Conservation (phyloP, 805 yeast species). For the Lipomyces kockii region DNA sequence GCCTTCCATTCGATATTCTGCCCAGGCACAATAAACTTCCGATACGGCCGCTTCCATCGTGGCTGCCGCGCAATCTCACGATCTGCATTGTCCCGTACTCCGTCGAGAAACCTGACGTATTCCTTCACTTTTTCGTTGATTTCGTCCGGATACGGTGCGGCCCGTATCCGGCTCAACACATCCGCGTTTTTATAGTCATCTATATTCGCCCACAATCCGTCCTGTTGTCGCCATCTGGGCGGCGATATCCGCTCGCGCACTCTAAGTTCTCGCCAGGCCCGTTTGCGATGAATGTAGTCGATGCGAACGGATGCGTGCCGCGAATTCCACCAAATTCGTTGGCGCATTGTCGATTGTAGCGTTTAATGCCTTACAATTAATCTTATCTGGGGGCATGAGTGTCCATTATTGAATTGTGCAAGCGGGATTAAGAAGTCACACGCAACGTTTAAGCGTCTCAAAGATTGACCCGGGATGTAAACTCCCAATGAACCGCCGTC, state of each 20-base stretch:
- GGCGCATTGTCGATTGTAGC: neutral
- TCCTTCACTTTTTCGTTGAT: neutral
- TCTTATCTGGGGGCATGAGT: neutral
- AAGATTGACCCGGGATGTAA: no score
- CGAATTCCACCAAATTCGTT: neutral
- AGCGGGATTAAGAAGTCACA: neutral
- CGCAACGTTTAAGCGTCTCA: no score
- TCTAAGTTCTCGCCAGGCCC: neutral
- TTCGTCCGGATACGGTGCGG: neutral
- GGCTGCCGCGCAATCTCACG: slow-evolving; percentile 1
- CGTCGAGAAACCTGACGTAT: neutral
- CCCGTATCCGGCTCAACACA: neutral
- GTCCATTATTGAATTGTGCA: neutral
- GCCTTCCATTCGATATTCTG: neutral
- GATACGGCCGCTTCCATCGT: neutral
- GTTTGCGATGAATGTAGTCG: neutral
- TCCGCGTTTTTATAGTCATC: neutral
- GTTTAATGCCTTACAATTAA: neutral
- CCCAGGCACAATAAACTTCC: neutral
- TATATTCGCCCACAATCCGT: neutral
- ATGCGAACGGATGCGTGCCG: neutral
- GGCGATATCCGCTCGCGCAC: neutral
- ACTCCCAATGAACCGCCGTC: no score
- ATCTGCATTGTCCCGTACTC: neutral
- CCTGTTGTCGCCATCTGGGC: neutral